phyloP scores from a whole-genome alignment of 208 protist genomes.

The Trypanosoma boissoni region DNA sequence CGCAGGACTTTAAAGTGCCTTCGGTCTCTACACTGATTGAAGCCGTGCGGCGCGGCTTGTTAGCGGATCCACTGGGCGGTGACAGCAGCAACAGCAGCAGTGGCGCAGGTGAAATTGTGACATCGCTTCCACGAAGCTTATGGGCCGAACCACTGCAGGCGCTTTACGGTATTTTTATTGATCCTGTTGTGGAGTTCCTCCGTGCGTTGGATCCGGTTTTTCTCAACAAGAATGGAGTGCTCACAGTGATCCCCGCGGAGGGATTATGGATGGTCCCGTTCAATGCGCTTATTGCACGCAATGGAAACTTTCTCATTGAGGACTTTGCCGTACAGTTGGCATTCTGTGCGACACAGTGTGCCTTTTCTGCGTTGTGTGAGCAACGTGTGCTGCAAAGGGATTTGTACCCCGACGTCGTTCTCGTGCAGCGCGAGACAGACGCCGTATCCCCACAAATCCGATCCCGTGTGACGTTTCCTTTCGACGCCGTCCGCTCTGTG shows the following conservation, averaged over 20 bases:
- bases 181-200: constrained; percentile 86
- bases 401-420: constrained; percentile 59
- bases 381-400: constrained; percentile 56
- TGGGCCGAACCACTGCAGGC: constrained; percentile 83
- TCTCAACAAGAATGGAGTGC: constrained; percentile 44
- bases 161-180: constrained; percentile 80
- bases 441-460: constrained; percentile 27
- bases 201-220: constrained; percentile 57
- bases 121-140: constrained; percentile 55
- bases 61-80: constrained; percentile 46
- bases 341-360: constrained; percentile 81
- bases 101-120: constrained; percentile 39
- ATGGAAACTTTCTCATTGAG: constrained; percentile 80
- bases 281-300: constrained; percentile 73
- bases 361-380: constrained; percentile 57
- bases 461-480: constrained; percentile 33
- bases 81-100: neutral
- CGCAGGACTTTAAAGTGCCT: constrained; percentile 63
- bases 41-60: constrained; percentile 48
- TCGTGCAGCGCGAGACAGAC: constrained; percentile 51
- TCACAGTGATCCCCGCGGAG: constrained; percentile 82
- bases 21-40: constrained; percentile 54
- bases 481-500: constrained; percentile 58
- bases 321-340: constrained; percentile 74
- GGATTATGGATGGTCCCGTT: constrained; percentile 83